Base-by-base conservation (phyloP, 176 grass and related monocot genomes). In the Bromus sterilis region DNA sequence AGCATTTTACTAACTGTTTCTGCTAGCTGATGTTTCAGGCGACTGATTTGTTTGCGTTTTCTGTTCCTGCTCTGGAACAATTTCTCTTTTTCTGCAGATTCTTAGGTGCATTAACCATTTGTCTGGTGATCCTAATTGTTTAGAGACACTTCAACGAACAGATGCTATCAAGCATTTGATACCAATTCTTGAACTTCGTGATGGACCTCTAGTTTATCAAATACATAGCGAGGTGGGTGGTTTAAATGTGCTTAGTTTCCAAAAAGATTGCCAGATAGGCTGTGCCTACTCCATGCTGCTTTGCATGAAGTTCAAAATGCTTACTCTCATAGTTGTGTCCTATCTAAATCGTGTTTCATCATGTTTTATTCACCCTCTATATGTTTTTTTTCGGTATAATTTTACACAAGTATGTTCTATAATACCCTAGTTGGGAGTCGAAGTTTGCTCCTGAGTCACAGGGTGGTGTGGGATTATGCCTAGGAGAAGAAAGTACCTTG, bases 91-190 rank as follows among this genome's bases (percentile, higher is more conserved):
- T 78, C 40, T 89, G 83, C 86, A 99, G 96, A 93, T 95, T 76
- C 87, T 99, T 76, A 91, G 92, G 86, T 99, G 96, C 75, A 89
- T 99, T 67, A 99, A 99, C 81, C 96, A 99, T 89, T 87, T 99
- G 63, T 99, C 96, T 25, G 94, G 90, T 30, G 96, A 99, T 76
- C 89, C 96, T 76, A 95, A 99, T 86, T 99, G 96, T 87, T 85
- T 99, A 31, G 96, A 99, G 66, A 91, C 82, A 84, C 96, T 99
- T 86, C 96, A 99, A 79, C 90, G 93, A 62, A 88, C 96, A 85
- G 96, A 99, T 86, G 93, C 96, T 88, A 95, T 99, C 82, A 99
- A 95, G 57, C 91, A 99, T 88, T 53, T 99, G 79, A 99, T 99
- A 84, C 96, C 96, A 20, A 95, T 93, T 91, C 91, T 99, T 42